Base-by-base conservation (phyloP, 1,284 basidiomycete species). In the Macrocystidia cucumis region DNA sequence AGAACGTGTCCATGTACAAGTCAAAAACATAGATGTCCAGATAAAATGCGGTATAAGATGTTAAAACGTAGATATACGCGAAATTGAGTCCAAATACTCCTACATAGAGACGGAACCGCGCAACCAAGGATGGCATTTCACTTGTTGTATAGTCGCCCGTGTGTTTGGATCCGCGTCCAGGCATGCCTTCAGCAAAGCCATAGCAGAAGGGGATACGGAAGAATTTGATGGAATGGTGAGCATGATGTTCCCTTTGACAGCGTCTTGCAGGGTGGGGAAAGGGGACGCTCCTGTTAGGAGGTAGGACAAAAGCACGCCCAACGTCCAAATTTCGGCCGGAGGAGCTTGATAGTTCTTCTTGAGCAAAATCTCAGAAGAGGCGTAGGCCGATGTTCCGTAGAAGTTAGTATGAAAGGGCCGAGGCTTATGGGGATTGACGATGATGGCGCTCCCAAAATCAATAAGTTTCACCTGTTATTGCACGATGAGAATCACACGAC, bases 401-500 rank as follows among this genome's bases (percentile, higher is more conserved):
- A 91, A 91, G 25, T 77, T 66, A 13, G 71, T 71, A 57, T 90
- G 81, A 43, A 69, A 77, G 0, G 87, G 84, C 9, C 73, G 70
- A 2, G 81, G 70, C 39, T 75, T 58, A 9, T 60, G 55, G 1
- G 78, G 75, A 52, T 92, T 78, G 35, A 78, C 77, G 46, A 87
- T 74, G 20, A 83, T 82, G 16, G 90, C 89, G 44, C 85, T 89
- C 33, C 91, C 89, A 57, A 96, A 96, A 62, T 96, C 91, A 52
- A 96, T 91, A 34, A 96, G 69, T 57, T 96, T 95, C 51, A 93
- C 84, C 77, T 86, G 52, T n/a, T n/a, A n/a, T n/a, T n/a, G n/a
- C n/a, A 22, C 42, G 34, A 20, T 19, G 13, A 4, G 9, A 28
- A 18, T 48, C 7, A 36, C 30, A 25, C 12, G 26, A 21, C 19